Conservation (phyloP, 2,329 filamentous ascomycete species). For the Ophiostoma australiae region DNA sequence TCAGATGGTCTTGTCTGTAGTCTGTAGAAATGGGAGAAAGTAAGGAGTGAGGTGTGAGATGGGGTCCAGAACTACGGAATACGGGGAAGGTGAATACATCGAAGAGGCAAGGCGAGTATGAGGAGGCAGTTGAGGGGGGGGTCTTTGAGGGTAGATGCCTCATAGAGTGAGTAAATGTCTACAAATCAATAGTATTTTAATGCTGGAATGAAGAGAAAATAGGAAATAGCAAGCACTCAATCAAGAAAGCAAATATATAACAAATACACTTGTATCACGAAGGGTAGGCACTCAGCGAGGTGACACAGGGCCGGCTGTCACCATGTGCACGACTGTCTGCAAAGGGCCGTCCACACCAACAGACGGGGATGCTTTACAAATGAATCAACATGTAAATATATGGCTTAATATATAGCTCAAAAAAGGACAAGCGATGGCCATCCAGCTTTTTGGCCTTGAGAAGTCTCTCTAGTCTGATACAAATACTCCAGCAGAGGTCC, state of each 20-base stretch:
- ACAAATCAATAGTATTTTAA: no score
- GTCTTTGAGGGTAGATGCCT: no score
- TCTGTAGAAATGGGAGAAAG: not conserved
- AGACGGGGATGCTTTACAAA: not conserved
- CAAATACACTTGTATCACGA: not conserved
- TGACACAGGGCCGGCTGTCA: not conserved
- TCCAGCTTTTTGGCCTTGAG: not conserved
- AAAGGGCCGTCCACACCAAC: not conserved
- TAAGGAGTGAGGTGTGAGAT: not conserved
- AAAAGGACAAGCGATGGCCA: no score
- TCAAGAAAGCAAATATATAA: no score
- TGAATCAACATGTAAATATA: not conserved
- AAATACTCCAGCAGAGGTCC: not conserved
- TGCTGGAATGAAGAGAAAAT: no score
- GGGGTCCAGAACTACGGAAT: not conserved
- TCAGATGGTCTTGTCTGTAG: not conserved
- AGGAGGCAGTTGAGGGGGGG: no score
- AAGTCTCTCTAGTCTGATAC: not conserved
- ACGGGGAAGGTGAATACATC: not conserved
- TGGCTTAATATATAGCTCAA: not conserved
- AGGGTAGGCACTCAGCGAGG: not conserved
- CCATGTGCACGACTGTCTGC: not conserved
- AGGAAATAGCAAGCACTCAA: no score
- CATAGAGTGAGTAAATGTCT: no score
- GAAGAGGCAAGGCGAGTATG: no score